Base-by-base conservation (phyloP, 2,329 filamentous ascomycete genomes). In the Salinomyces thailandicus region DNA sequence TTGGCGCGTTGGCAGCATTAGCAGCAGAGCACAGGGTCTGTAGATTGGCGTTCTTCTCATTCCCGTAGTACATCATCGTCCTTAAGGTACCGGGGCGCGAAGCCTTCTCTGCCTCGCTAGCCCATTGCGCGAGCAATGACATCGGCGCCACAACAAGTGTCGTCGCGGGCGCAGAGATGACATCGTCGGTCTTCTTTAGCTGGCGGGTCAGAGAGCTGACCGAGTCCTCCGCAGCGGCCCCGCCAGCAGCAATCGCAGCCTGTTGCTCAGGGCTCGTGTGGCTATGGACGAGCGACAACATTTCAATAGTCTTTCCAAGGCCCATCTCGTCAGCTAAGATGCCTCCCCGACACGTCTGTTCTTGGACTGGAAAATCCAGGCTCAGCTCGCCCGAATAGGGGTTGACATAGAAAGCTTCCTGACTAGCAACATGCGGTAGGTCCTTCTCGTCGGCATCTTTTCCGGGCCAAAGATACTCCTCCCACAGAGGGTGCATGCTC, bases 321-420 rank as follows among this genome's bases (percentile, higher is more conserved):
- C 91, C 91, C 91, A 98, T 98, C 61, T 96, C 83, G 52, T 98
- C 91, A 6, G 91, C 91, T 28, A 98, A 66, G 39, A 98, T 84
- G 5, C 91, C 91, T 30, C 91, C 91, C 0, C 94, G 68, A 48
- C 91, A 98, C 55, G 93, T 85, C 54, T 96, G 91, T 52, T 96
- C 85, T 55, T 98, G 91, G 2, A 78, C 75, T 1, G 91, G 91
- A 47, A 98, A 98, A 5, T 93, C 78, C 0, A 96, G 67, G 2
- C 86, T 93, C 35, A 98, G 66, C 49, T 96, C 89, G 6, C 91
- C 91, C 5, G 87, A 95, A 58, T 98, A 98, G 0, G 89, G 89
- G 51, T 98, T 98, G 50, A 96, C 81, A 50, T 95, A 98, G 53
- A 98, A 98, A 41, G 73, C 76, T 5, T 74, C 61, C 48, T 86